Percentiles rank a stretch among this genome's conserved stretches.
These are phyloP conservation scores for Trichoderma sp. DNA, from an alignment of 2,329 filamentous ascomycete species.

Conservation along the genomic window DNA sequence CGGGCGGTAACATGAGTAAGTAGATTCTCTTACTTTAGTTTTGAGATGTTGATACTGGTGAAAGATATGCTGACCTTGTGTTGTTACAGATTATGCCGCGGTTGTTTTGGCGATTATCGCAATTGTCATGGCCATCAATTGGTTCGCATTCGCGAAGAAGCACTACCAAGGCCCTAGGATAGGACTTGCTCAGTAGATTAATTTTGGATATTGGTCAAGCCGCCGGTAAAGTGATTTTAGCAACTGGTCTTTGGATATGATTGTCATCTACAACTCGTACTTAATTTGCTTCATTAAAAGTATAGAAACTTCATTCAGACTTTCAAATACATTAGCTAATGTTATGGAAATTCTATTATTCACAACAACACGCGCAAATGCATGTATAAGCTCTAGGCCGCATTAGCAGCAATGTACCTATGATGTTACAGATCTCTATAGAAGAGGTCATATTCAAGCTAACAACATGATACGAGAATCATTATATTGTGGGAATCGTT, in stretches of 20 bases:
- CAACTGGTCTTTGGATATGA: background rate
- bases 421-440: too few relatives aligned
- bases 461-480: too few relatives aligned
- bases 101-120: constrained; percentile 15
- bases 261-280: background rate
- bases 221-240: background rate
- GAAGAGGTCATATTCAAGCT: too few relatives aligned
- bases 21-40: background rate
- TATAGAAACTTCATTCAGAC: background rate
- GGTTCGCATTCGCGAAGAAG: constrained; percentile 19
- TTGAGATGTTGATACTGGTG: too few relatives aligned
- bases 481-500: too few relatives aligned
- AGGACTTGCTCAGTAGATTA: background rate
- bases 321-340: too few relatives aligned
- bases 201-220: background rate
- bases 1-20: constrained; percentile 22
- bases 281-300: background rate
- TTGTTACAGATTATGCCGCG: constrained; percentile 2
- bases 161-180: constrained; percentile 22
- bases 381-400: too few relatives aligned
- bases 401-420: too few relatives aligned
- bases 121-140: constrained; percentile 3
- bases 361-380: too few relatives aligned
- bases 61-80: background rate
- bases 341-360: too few relatives aligned